Evolutionary conservation across 306 rosid species (phyloP).

Genomic region (Cicer judaicum): DNA sequence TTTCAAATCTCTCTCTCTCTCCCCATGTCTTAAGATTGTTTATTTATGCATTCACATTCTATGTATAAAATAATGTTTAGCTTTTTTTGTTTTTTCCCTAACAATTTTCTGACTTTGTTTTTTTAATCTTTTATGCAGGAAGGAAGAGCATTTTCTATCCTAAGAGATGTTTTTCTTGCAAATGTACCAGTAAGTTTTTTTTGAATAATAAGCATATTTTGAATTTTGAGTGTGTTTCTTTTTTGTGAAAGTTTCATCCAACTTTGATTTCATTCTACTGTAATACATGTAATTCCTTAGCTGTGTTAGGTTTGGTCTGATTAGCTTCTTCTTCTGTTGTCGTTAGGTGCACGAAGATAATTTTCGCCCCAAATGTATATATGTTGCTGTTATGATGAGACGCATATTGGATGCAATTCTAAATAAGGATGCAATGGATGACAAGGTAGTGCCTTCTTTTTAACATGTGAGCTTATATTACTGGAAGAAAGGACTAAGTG

Average conservation of each 20-base stretch:
- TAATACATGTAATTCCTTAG: constrained; percentile 18
- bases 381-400: constrained; percentile 87
- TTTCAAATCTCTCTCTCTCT: constrained; percentile 43
- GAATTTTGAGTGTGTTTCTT: constrained; percentile 25
- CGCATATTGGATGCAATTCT: constrained; percentile 93
- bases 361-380: constrained; percentile 84
- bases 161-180: constrained; percentile 80
- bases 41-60: constrained; percentile 36
- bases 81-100: constrained; percentile 28
- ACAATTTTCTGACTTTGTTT: constrained; percentile 18
- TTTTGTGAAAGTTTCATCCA: neutral
- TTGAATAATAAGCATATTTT: constrained; percentile 32
- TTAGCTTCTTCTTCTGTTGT: constrained; percentile 34
- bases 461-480: neutral
- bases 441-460: constrained; percentile 66
- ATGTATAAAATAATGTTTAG: constrained; percentile 16
- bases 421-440: constrained; percentile 94
- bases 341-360: constrained; percentile 65
- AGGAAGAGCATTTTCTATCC: constrained; percentile 58
- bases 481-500: neutral
- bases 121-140: constrained; percentile 57
- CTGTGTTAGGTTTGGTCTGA: constrained; percentile 39
- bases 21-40: neutral
- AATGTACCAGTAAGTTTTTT: constrained; percentile 71
- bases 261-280: constrained; percentile 34